These are phyloP conservation scores for Colletotrichum tanaceti DNA, from an alignment of 2,329 filamentous ascomycete genomes.

Conservation along the genomic window DNA sequence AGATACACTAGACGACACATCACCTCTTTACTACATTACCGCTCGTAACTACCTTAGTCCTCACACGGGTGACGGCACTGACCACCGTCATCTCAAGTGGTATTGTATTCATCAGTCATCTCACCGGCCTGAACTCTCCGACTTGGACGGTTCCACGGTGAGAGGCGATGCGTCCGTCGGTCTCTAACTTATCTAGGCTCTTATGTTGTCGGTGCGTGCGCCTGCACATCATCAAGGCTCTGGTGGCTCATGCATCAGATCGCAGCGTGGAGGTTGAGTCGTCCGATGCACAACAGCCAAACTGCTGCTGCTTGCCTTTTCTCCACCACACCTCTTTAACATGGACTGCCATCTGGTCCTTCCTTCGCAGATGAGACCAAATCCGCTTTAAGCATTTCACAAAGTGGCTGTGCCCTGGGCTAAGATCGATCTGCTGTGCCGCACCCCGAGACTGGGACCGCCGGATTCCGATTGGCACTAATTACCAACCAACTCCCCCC, in stretches of 20 bases:
- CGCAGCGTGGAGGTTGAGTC: slow-evolving; percentile 17
- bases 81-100: slow-evolving; percentile 9
- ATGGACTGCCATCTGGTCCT: slow-evolving; percentile 18
- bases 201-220: slow-evolving; percentile 1
- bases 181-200: background rate
- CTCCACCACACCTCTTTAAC: slow-evolving; percentile 1
- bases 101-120: slow-evolving; percentile 25
- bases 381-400: slow-evolving; percentile 30
- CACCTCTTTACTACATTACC: background rate
- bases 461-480: slow-evolving; percentile 3
- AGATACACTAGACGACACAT: no score
- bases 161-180: slow-evolving; percentile 16
- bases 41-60: background rate
- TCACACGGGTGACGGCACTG: background rate
- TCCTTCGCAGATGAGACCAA: slow-evolving; percentile 20
- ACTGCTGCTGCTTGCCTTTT: background rate
- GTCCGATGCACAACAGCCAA: slow-evolving; percentile 10
- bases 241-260: background rate
- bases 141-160: slow-evolving; percentile 23
- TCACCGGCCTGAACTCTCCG: slow-evolving; percentile 20
- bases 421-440: slow-evolving; percentile 2
- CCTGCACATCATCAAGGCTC: background rate
- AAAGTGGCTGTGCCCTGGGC: slow-evolving; percentile 30
- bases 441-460: slow-evolving; percentile 12
- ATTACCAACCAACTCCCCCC: background rate